Percentiles rank a stretch among this genome's conserved stretches.
Conservation (phyloP, 1,284 basidiomycete genomes). For the Porodaedalea pini region DNA sequence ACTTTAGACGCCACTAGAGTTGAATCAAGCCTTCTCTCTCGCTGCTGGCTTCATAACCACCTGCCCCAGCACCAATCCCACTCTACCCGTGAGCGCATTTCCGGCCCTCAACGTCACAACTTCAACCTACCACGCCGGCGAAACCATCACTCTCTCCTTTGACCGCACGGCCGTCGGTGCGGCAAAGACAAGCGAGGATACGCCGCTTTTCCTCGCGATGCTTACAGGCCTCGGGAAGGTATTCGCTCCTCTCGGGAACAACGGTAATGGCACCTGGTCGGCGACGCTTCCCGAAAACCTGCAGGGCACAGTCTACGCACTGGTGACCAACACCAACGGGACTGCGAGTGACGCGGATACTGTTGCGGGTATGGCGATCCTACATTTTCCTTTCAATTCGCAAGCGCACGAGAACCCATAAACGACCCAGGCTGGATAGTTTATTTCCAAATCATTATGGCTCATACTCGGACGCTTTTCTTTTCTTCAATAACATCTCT, state of each 20-base stretch:
- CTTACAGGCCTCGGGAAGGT: constrained; percentile 32
- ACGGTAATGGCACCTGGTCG: constrained; percentile 27
- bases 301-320: constrained; percentile 31
- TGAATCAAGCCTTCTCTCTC: constrained; percentile 46
- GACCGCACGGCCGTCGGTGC: constrained; percentile 25
- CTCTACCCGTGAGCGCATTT: constrained; percentile 40
- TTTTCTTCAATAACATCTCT: not conserved
- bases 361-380: constrained; percentile 25
- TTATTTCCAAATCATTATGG: too few species aligned
- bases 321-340: not conserved
- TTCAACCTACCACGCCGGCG: constrained; percentile 21
- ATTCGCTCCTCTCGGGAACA: constrained; percentile 30
- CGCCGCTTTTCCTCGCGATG: constrained; percentile 33
- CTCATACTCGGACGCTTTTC: not conserved
- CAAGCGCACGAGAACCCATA: not conserved
- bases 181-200: constrained; percentile 30
- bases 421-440: too few species aligned
- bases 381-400: constrained; percentile 35
- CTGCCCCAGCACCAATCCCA: constrained; percentile 48
- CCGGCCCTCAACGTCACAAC: constrained; percentile 30
- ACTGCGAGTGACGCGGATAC: not conserved
- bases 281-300: constrained; percentile 32
- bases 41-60: constrained; percentile 39
- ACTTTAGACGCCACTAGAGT: constrained; percentile 44
- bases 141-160: constrained; percentile 27